Base-by-base conservation (phyloP, 2,329 filamentous ascomycete species). In the Penicillium sp. region DNA sequence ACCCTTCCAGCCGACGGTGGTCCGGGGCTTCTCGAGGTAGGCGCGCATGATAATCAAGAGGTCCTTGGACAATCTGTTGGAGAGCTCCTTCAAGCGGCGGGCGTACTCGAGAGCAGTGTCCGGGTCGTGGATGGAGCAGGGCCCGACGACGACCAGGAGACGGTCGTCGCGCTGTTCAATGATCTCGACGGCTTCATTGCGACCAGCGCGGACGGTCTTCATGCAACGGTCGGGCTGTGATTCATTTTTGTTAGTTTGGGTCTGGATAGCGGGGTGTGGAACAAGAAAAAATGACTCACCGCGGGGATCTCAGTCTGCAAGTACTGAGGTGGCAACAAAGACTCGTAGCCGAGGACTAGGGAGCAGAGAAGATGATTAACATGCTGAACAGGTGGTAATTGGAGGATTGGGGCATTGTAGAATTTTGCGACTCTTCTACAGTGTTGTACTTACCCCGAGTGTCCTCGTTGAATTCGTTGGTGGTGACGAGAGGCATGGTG, bases 1-100 rank as follows among this genome's bases (percentile, higher is more conserved):
- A 52, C 95, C 95, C 81, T 99, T 99, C 95, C 95, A 99, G 73
- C 95, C 95, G 49, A 99, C 93, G 0, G 95, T 99, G 49, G 95
- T 99, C 60, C 95, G 89, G 43, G 95, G 95, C 84, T 99, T 99
- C 83, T 99, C 95, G 51, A 99, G 89, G 84, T 99, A 99, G 72
- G 93, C 92, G 68, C 95, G 91, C 95, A 99, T 99, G 71, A 99
- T 88, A 74, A 99, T 90, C 75, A 88, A 88, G 47, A 99, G 84
- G 73, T 98, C 93, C 67, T 86, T 82, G 60, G 87, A 86, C 61
- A 97, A 87, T 82, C 89, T 91, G 63, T 90, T 85, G 58, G 92
- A 86, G 48, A 97, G 81, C 52, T 82, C 79, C 79, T 91, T 90
- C 48, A 99, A 85, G 56, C 88, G 86, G 61, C 83, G 79, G 73